A percentile compares a stretch with the other conserved stretches of the same genome.
phyloP scores from a whole-genome alignment of 129 eudicot genomes.

The Arctium minus region DNA sequence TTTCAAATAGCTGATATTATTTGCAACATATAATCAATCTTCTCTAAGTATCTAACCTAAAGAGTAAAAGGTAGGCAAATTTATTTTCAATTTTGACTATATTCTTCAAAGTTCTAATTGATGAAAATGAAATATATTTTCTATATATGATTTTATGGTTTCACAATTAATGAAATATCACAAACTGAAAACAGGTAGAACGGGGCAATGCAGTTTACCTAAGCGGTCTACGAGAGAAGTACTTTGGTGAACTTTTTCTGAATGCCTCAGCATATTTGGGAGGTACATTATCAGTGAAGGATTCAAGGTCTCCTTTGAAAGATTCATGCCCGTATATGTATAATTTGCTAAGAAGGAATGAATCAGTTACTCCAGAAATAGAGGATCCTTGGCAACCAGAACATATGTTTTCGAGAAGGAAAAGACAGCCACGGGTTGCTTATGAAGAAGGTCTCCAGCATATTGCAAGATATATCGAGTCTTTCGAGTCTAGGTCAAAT shows the following conservation, averaged over 20 bases:
- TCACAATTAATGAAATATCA: conserved; percentile 8
- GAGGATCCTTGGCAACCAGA: conserved; percentile 25
- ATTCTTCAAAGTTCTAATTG: not conserved
- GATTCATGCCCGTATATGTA: conserved; percentile 22
- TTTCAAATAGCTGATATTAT: not conserved
- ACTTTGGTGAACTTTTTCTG: conserved; percentile 87
- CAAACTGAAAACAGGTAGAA: conserved; percentile 68
- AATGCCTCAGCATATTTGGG: conserved; percentile 66
- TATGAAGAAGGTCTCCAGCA: conserved; percentile 84
- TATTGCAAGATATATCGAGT: conserved; percentile 96
- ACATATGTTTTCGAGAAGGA: conserved; percentile 20
- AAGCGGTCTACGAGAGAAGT: conserved; percentile 89
- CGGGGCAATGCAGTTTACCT: conserved; percentile 77
- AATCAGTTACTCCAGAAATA: conserved; percentile 30
- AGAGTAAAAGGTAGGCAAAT: not conserved
- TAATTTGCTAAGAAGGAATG: conserved; percentile 23
- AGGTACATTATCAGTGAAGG: conserved; percentile 24
- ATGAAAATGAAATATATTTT: not conserved
- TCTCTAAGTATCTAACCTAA: not conserved
- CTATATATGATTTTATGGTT: conserved; percentile 2
- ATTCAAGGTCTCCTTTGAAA: conserved; percentile 22
- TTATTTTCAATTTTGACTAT: not conserved
- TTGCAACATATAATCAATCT: not conserved
- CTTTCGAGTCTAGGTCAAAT: conserved; percentile 86
- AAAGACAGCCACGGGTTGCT: conserved; percentile 24